Evolutionary conservation across 345 rosid species (phyloP), one percentile per base, ranked within the genome.

Genomic region (Alliaria petiolata): DNA sequence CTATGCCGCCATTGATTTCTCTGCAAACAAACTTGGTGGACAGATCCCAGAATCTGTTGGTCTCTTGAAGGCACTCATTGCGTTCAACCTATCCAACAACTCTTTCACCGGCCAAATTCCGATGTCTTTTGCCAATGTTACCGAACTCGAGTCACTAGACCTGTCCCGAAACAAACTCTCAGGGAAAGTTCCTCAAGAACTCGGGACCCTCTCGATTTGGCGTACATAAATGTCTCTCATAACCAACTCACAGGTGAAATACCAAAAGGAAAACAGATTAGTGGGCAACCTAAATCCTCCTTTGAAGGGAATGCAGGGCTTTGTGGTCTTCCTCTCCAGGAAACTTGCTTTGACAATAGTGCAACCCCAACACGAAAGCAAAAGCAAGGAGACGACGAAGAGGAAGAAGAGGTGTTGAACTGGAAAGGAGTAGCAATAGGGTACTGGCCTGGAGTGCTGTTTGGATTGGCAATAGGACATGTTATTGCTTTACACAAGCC

Each of bases 381-480:
- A 10, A 19, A 64, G 33, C 31, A 47, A 45, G 36, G 30, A 44
- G 49, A 60, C 7, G 17, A 62, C 11, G 67, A 62, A 45, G 50
- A n/a, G n/a, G n/a, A n/a, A n/a, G n/a, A n/a, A n/a, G n/a, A 38
- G 12, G 60, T 62, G 14, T 10, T 71, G 54, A 62, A 30, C 35
- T 52, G 76, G 76, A 71, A 45, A 62, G 69, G 46, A 51, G 38
- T 33, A 10, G 69, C 4, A 0, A 42, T 42, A 52, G 62, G 36
- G 15, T 71, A 42, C 52, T 31, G 1, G 1, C 30, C 28, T n/a
- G 69, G 54, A 61, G 2, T 71, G 35, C 14, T 71, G 36, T 16
- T 71, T 40, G 75, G 75, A 39, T 50, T 71, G 44, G 35, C 36
- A 51, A 20, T 71, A 39, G 53, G 47, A 67, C 6, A 70, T 4